Evolutionary conservation across 257 asterid species (phyloP).

Genomic region (Solanum sejunctum): DNA sequence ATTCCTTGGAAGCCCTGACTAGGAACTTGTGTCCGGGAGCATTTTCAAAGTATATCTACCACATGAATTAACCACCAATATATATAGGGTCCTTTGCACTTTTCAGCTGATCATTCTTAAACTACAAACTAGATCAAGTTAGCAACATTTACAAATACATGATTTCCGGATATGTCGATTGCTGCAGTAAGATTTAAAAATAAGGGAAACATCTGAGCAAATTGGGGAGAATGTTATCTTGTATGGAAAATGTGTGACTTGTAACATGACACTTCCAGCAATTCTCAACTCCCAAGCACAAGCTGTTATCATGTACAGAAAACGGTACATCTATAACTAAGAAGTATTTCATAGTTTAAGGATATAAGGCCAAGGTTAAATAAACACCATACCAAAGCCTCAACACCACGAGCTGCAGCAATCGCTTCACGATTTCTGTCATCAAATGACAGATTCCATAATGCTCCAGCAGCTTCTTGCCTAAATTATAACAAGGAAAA

Average conservation of each 20-base stretch:
- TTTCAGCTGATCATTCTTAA: background rate
- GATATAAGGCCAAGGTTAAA: background rate
- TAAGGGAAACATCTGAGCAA: background rate
- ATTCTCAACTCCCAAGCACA: background rate
- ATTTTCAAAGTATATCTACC: background rate
- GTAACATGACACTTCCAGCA: background rate
- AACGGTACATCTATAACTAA: background rate
- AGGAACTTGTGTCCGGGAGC: no score
- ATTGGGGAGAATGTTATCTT: background rate
- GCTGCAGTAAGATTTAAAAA: background rate
- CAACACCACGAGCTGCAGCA: conserved; percentile 82
- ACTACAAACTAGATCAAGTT: background rate
- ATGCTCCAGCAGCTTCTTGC: conserved; percentile 98
- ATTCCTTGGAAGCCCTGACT: no score
- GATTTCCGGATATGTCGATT: background rate
- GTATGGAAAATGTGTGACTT: background rate
- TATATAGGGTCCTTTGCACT: background rate
- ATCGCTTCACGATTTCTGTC: conserved; percentile 87
- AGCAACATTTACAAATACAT: background rate
- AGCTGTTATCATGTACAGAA: background rate
- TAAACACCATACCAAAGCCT: conserved; percentile 61
- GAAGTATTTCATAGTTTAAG: background rate
- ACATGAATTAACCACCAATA: background rate
- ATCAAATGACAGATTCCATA: conserved; percentile 84
- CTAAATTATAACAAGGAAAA: conserved; percentile 17